Percentiles rank a stretch among this genome's conserved stretches.
phyloP scores from a whole-genome alignment of 179 eudicot species.

The Dionaea muscipula region DNA sequence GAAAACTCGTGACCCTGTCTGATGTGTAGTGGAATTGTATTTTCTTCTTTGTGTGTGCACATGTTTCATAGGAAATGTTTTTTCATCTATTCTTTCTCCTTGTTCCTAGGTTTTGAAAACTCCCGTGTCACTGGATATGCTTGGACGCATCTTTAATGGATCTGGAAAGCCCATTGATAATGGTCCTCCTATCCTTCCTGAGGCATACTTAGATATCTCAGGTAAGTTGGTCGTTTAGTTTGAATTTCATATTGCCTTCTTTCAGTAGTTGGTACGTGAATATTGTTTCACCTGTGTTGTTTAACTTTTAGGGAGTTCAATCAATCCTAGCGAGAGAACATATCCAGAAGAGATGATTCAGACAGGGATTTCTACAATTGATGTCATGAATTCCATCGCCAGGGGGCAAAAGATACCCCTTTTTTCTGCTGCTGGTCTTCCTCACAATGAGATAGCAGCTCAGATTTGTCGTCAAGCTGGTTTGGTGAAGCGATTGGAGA shows the following conservation, averaged over 20 bases:
- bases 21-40: too few species aligned
- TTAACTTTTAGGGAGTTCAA: slow-evolving; percentile 62
- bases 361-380: slow-evolving; percentile 96
- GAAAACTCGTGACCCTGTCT: too few species aligned
- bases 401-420: slow-evolving; percentile 98
- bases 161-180: slow-evolving; percentile 98
- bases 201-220: slow-evolving; percentile 95
- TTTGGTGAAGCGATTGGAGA: slow-evolving; percentile 89
- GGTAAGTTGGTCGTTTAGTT: slow-evolving; percentile 32
- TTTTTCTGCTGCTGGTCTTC: slow-evolving; percentile 99
- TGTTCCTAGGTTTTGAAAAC: slow-evolving; percentile 77
- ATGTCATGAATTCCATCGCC: slow-evolving; percentile 98
- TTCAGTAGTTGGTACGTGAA: background rate
- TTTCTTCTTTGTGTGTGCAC: too few species aligned
- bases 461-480: slow-evolving; percentile 99
- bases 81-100: too few species aligned
- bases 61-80: too few species aligned
- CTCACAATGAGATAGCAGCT: slow-evolving; percentile 98
- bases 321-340: slow-evolving; percentile 99
- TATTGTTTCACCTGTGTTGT: background rate
- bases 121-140: slow-evolving; percentile 98
- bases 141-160: slow-evolving; percentile 96
- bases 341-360: slow-evolving; percentile 99
- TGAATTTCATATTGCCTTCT: background rate
- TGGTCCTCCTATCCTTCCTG: slow-evolving; percentile 96